Evolutionary conservation across 306 rosid genomes (phyloP), one percentile per base, ranked within the genome.

Genomic region (Elaeagnus macrophylla): DNA sequence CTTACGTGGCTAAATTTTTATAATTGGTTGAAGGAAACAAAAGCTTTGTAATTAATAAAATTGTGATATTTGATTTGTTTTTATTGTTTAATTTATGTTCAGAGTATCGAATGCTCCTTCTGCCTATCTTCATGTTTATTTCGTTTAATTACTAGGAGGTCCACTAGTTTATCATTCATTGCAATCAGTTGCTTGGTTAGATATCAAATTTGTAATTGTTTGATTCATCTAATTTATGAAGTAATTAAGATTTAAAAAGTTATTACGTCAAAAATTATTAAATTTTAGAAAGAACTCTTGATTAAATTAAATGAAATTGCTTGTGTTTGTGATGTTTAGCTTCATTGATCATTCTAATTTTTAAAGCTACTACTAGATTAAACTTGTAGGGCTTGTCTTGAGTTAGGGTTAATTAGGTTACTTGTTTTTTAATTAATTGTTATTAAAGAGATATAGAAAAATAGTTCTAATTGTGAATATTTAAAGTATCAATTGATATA

Each of bases 31-130:
- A 49, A 49, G 54, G 18, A 49, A 49, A 49, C 32, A 25, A 18
- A 53, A 53, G 17, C 58, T 43, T 53, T 9, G 58, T 41, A 53
- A 53, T 7, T 19, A 54, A 54, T 54, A 54, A 54, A 54, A 54
- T 18, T 54, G 43, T 54, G 41, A 54, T 41, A n/a, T n/a, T n/a
- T n/a, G n/a, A n/a, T n/a, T n/a, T n/a, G n/a, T n/a, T n/a, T n/a
- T n/a, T n/a, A n/a, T 48, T 48, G 14, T 54, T 37, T 54, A 35
- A 54, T 54, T 54, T 37, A 37, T 54, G 43, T 8, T 54, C 37
- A 35, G 58, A 11, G 16, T 54, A 54, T 36, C 19, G 6, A 15
- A 10, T 5, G 54, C 17, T 49, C 17, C 17, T 8, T 49, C 9
- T 3, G 10, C 20, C 3, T 17, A 49, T 49, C 17, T 49, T 8